These are phyloP conservation scores for Wickerhamomyces pijperi DNA, from an alignment of 805 yeast genomes.

Conservation along the genomic window DNA sequence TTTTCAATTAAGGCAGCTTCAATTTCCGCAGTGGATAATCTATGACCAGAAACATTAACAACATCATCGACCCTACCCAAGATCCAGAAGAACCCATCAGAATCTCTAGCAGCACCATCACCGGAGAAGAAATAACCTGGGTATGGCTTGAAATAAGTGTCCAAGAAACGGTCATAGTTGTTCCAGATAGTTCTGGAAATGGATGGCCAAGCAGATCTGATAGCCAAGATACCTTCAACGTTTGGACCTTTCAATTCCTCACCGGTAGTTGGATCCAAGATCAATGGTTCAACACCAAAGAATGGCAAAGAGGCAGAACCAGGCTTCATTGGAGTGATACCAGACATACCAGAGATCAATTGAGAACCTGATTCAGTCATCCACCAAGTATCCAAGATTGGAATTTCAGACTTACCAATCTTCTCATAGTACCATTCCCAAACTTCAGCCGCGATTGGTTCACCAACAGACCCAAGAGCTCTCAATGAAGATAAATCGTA, in stretches of 20 bases:
- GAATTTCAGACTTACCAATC: constrained; percentile 83
- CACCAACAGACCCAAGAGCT: constrained; percentile 95
- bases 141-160: constrained; percentile 88
- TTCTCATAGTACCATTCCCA: constrained; percentile 98
- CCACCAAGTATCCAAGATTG: constrained; percentile 95
- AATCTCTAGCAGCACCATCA: constrained; percentile 97
- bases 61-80: constrained; percentile 98
- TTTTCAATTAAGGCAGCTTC: constrained; percentile 84
- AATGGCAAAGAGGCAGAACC: constrained; percentile 96
- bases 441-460: constrained; percentile 94
- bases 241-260: constrained; percentile 74
- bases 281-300: constrained; percentile 88
- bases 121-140: constrained; percentile 94
- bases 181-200: constrained; percentile 93
- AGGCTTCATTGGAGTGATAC: constrained; percentile 90
- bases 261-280: constrained; percentile 91
- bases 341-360: constrained; percentile 88
- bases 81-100: constrained; percentile 95
- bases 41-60: constrained; percentile 94
- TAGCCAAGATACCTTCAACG: constrained; percentile 93
- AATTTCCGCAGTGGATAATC: constrained; percentile 96
- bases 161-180: constrained; percentile 76
- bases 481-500: constrained; percentile 78
- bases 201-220: constrained; percentile 93
- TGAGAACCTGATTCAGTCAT: constrained; percentile 98